phyloP scores from a whole-genome alignment of 345 rosid genomes.

The Arabis alpina region DNA sequence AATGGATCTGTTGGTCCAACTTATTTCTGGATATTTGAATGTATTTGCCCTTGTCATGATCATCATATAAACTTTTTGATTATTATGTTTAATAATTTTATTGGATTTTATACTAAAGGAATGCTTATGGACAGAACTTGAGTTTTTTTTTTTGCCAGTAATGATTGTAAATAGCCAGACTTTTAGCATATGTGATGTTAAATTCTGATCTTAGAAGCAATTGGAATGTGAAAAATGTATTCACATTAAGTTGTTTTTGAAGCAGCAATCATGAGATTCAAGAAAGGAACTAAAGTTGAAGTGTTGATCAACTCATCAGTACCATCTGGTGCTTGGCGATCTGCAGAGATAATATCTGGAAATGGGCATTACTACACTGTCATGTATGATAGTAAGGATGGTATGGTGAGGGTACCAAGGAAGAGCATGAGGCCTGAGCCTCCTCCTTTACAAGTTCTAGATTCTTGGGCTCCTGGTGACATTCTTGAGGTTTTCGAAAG shows the following conservation, averaged over 20 bases:
- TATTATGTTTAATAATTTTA: constrained; percentile 8
- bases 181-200: background rate
- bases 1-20: constrained; percentile 28
- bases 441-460: constrained; percentile 46
- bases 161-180: constrained; percentile 1
- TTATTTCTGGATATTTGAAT: constrained; percentile 18
- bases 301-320: constrained; percentile 60
- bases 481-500: constrained; percentile 68
- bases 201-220: background rate
- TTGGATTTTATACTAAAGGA: constrained; percentile 14
- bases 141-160: background rate
- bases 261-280: constrained; percentile 58
- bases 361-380: constrained; percentile 68
- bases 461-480: constrained; percentile 69
- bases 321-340: constrained; percentile 75
- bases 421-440: constrained; percentile 71
- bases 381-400: constrained; percentile 45
- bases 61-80: constrained; percentile 4
- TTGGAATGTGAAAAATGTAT: constrained; percentile 8
- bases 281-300: constrained; percentile 71
- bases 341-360: constrained; percentile 69
- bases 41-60: constrained; percentile 21
- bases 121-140: no score
- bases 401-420: constrained; percentile 54
- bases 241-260: constrained; percentile 15